Percentiles rank a stretch among this genome's conserved stretches.
phyloP scores from a whole-genome alignment of 1,284 basidiomycete genomes.

The Papiliotrema nemorosa region DNA sequence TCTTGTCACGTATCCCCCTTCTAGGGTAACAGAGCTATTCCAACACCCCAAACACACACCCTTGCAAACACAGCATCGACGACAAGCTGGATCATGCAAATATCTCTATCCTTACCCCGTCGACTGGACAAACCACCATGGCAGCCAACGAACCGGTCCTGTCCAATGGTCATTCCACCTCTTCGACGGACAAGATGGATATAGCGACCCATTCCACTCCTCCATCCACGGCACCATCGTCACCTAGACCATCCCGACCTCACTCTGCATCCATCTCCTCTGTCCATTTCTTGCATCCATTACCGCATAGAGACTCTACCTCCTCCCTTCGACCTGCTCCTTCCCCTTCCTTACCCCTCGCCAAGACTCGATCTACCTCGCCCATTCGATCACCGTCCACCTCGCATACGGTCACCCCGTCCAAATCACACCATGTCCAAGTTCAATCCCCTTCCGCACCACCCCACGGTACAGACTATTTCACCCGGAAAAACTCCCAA shows the following conservation, averaged over 20 bases:
- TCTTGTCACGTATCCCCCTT: no score
- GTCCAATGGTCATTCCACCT: neutral
- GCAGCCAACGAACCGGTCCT: neutral
- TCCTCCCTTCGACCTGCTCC: slow-evolving; percentile 1
- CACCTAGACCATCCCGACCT: neutral
- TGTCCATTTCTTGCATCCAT: slow-evolving; percentile 9
- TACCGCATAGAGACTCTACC: neutral
- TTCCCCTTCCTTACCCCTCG: neutral
- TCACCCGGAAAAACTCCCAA: slow-evolving; percentile 14
- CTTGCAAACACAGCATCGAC: no score
- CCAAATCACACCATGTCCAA: neutral
- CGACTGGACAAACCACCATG: neutral
- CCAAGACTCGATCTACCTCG: slow-evolving; percentile 3
- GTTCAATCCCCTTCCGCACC: neutral
- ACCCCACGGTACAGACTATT: neutral
- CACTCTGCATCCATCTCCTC: slow-evolving; percentile 15
- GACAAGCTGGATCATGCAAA: neutral
- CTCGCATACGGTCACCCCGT: neutral
- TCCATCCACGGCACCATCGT: neutral
- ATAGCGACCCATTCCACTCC: neutral
- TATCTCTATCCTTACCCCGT: neutral
- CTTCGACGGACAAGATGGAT: neutral
- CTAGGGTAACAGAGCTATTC: no score
- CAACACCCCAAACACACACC: no score
- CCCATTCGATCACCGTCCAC: neutral